These are phyloP conservation scores for Vaucheria bursata DNA, from an alignment of 352 stramenopile species.

Conservation along the genomic window DNA sequence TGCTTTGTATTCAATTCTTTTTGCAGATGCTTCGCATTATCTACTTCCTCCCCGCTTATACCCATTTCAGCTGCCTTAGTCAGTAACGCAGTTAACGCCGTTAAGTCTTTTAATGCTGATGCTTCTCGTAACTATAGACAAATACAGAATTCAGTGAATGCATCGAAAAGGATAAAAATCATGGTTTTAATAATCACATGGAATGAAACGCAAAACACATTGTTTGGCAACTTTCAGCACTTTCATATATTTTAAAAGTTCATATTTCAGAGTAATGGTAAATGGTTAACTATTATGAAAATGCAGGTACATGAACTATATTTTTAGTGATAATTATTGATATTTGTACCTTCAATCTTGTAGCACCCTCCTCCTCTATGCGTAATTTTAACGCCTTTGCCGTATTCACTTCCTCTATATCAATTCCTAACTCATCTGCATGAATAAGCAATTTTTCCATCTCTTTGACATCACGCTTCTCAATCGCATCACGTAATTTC, in stretches of 20 bases:
- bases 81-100: slow-evolving; percentile 15
- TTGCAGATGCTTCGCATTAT: slow-evolving; percentile 40
- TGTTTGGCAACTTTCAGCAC: too few relatives aligned
- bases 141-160: too few relatives aligned
- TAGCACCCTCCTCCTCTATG: slow-evolving; percentile 13
- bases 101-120: slow-evolving; percentile 18
- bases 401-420: slow-evolving; percentile 2
- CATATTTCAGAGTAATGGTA: too few relatives aligned
- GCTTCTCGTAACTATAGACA: slow-evolving; percentile 16
- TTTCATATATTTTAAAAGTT: too few relatives aligned
- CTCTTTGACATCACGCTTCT: slow-evolving; percentile 12
- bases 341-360: slow-evolving; percentile 8
- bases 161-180: too few relatives aligned
- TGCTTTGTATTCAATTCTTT: slow-evolving; percentile 42
- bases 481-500: slow-evolving; percentile 18
- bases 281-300: too few relatives aligned
- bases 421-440: slow-evolving; percentile 11
- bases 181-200: too few relatives aligned
- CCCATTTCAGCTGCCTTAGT: slow-evolving; percentile 23
- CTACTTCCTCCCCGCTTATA: slow-evolving; percentile 26
- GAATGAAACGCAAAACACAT: too few relatives aligned
- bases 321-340: background rate
- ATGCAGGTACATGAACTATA: background rate
- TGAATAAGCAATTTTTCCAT: slow-evolving; percentile 26
- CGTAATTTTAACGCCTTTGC: slow-evolving; percentile 8